Evolutionary conservation across 2,329 filamentous ascomycete genomes (phyloP).

Genomic region (Dendryphion nanum): DNA sequence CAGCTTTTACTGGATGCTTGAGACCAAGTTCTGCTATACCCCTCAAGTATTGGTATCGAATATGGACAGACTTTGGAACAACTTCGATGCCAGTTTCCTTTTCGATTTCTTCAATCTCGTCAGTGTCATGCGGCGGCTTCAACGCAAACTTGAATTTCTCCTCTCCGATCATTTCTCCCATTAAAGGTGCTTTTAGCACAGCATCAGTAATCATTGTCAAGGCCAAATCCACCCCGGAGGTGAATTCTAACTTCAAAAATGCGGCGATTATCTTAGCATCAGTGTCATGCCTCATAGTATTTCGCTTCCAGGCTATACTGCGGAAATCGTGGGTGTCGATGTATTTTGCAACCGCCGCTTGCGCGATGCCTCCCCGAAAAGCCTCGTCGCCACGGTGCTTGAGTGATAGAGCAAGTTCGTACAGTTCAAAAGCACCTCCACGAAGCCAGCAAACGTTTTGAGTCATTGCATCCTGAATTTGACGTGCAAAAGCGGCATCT

Average conservation of each 20-base stretch:
- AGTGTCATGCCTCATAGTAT: not conserved
- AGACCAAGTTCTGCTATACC: slow-evolving; percentile 5
- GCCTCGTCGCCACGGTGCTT: slow-evolving; percentile 6
- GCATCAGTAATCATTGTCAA: too few relatives aligned
- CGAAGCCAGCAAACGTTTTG: slow-evolving; percentile 5
- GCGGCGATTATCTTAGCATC: not conserved
- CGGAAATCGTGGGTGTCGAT: slow-evolving; percentile 1
- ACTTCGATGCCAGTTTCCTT: not conserved
- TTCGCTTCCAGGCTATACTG: not conserved
- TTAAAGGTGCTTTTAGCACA: too few relatives aligned
- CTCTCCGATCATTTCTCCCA: not conserved
- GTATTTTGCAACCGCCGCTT: slow-evolving; percentile 4
- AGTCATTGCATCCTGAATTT: slow-evolving; percentile 3
- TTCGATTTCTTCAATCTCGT: not conserved
- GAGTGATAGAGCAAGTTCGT: slow-evolving; percentile 4
- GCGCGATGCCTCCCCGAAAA: slow-evolving; percentile 1
- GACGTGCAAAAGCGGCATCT: not conserved
- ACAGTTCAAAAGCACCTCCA: slow-evolving; percentile 4
- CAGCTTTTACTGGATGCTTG: slow-evolving; percentile 6
- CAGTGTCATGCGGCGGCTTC: not conserved
- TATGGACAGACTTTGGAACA: too few relatives aligned
- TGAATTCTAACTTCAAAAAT: not conserved
- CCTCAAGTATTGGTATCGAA: too few relatives aligned
- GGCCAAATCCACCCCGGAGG: not conserved
- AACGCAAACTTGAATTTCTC: not conserved